Conservation (phyloP, 148 eudicot genomes). For the Nepenthes gracilis region DNA sequence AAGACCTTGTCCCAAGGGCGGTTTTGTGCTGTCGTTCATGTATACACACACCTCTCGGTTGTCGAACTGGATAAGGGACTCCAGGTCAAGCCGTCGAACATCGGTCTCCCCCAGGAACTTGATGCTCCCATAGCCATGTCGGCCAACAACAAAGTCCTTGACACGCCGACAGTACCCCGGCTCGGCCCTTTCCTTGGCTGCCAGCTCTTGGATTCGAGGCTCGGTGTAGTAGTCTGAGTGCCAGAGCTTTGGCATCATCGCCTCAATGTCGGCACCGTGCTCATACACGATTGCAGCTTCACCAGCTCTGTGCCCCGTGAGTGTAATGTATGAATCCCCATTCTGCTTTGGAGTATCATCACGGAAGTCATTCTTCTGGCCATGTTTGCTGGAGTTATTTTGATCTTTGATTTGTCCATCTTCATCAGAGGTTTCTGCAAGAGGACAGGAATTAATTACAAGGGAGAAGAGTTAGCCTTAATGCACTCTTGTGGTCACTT, state of each 20-base stretch:
- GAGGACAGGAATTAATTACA: not conserved
- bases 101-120: constrained; percentile 91
- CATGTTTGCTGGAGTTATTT: constrained; percentile 19
- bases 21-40: constrained; percentile 84
- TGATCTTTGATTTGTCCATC: constrained; percentile 39
- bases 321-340: constrained; percentile 54
- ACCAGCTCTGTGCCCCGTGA: constrained; percentile 80
- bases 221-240: constrained; percentile 93
- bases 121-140: constrained; percentile 80
- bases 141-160: constrained; percentile 73
- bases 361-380: constrained; percentile 24
- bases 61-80: constrained; percentile 71
- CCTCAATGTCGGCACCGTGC: constrained; percentile 85
- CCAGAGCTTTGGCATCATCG: constrained; percentile 88
- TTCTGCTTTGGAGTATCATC: constrained; percentile 34
- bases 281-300: constrained; percentile 88
- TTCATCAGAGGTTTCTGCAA: constrained; percentile 30
- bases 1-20: constrained; percentile 93
- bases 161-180: constrained; percentile 84
- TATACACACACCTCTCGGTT: constrained; percentile 84
- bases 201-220: constrained; percentile 82
- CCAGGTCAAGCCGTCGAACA: constrained; percentile 80
- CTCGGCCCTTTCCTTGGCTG: constrained; percentile 89
- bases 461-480: not conserved
- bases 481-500: too few relatives aligned